phyloP scores from a whole-genome alignment of 2,329 filamentous ascomycete species.

The Pezicula radicicola region DNA sequence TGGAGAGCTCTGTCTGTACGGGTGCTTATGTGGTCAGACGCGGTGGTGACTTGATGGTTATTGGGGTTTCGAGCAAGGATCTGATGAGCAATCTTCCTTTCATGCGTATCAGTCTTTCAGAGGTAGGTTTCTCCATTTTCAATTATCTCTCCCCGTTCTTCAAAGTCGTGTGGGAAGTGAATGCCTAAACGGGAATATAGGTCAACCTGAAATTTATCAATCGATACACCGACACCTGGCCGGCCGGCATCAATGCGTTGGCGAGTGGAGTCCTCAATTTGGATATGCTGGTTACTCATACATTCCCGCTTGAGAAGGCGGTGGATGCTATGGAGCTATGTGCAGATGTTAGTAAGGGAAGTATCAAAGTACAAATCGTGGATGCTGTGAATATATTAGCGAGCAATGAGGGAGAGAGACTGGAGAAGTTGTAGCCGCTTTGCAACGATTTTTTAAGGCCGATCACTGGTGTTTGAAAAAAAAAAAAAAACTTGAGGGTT shows the following conservation, averaged over 20 bases:
- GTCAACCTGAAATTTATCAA: slow-evolving; percentile 71
- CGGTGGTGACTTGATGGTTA: slow-evolving; percentile 60
- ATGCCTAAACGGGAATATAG: slow-evolving; percentile 28
- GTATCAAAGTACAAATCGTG: slow-evolving; percentile 59
- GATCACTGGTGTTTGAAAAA: too few relatives aligned
- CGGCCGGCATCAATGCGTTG: slow-evolving; percentile 58
- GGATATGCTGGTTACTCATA: slow-evolving; percentile 60
- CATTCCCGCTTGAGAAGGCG: slow-evolving; percentile 59
- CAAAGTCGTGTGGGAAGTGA: too few relatives aligned
- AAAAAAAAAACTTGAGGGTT: too few relatives aligned
- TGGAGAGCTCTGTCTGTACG: slow-evolving; percentile 60
- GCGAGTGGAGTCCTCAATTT: slow-evolving; percentile 58
- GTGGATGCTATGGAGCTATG: slow-evolving; percentile 53
- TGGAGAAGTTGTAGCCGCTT: too few relatives aligned
- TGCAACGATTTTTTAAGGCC: too few relatives aligned
- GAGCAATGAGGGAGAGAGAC: too few relatives aligned
- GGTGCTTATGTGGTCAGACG: slow-evolving; percentile 54
- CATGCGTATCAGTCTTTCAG: slow-evolving; percentile 18
- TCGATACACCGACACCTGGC: slow-evolving; percentile 68
- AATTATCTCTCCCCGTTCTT: background rate
- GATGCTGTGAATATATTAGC: slow-evolving; percentile 36
- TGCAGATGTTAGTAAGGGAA: slow-evolving; percentile 47
- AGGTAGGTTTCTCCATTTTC: slow-evolving; percentile 17
- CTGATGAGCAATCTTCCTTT: slow-evolving; percentile 57
- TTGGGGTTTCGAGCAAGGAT: slow-evolving; percentile 55